These are phyloP conservation scores for Lipomyces mesembrius DNA, from an alignment of 805 yeast species.

Conservation along the genomic window DNA sequence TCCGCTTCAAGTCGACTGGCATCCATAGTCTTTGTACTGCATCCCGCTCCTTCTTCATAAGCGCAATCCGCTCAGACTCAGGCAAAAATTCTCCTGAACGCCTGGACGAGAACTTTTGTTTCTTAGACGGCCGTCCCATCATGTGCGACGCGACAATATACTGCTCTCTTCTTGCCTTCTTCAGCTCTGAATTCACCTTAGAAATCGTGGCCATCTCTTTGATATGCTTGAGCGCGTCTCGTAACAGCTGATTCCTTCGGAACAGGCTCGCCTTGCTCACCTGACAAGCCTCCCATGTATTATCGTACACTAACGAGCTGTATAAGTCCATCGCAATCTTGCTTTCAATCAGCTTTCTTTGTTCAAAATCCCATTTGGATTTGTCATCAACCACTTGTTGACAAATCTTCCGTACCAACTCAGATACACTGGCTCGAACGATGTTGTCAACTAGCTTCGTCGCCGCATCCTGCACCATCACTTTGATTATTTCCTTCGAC, in stretches of 20 bases:
- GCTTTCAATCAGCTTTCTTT: conserved; percentile 43
- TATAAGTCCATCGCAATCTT: conserved; percentile 58
- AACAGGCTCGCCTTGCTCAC: conserved; percentile 54
- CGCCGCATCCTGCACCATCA: neutral
- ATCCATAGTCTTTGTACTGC: conserved; percentile 54
- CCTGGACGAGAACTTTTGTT: conserved; percentile 16
- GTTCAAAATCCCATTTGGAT: conserved; percentile 39
- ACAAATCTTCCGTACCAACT: conserved; percentile 28
- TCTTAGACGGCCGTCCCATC: conserved; percentile 34
- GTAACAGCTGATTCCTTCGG: conserved; percentile 46
- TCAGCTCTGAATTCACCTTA: conserved; percentile 41
- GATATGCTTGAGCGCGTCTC: conserved; percentile 46
- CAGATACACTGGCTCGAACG: conserved; percentile 22
- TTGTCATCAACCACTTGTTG: conserved; percentile 20
- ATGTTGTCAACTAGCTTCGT: conserved; percentile 14
- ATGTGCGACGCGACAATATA: conserved; percentile 29
- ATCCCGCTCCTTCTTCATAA: conserved; percentile 44
- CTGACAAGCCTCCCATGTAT: conserved; percentile 51
- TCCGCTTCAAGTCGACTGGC: conserved; percentile 50
- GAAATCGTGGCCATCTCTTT: conserved; percentile 41
- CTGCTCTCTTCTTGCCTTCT: conserved; percentile 52
- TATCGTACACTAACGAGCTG: conserved; percentile 65
- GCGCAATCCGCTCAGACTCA: conserved; percentile 26
- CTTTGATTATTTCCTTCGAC: neutral
- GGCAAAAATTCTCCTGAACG: conserved; percentile 38